These are phyloP conservation scores for Fusarium euwallaceae DNA, from an alignment of 2,329 filamentous ascomycete genomes.

Conservation along the genomic window DNA sequence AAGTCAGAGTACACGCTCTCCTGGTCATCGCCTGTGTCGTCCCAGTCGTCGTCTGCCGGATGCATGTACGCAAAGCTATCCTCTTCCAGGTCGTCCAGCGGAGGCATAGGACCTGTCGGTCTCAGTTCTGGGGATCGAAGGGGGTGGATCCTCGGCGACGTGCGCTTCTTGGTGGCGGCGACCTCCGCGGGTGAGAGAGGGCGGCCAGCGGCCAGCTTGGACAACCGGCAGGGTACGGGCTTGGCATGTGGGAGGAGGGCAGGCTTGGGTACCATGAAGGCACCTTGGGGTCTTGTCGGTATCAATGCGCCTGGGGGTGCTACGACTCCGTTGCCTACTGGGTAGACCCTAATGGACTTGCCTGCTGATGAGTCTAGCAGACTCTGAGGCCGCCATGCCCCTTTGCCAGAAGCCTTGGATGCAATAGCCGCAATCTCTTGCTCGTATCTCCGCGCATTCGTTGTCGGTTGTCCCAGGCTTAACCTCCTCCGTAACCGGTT, in stretches of 20 bases:
- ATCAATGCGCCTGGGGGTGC: conserved; percentile 16
- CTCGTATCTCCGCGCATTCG: conserved; percentile 48
- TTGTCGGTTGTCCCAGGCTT: conserved; percentile 46
- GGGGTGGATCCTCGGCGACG: conserved; percentile 49
- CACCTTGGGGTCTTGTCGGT: conserved; percentile 18
- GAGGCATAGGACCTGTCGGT: conserved; percentile 30
- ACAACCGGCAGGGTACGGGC: conserved; percentile 44
- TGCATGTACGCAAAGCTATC: conserved; percentile 65
- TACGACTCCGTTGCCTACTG: conserved; percentile 20
- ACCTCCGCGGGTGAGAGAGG: conserved; percentile 47
- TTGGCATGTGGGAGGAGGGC: conserved; percentile 30
- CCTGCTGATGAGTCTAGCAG: conserved; percentile 38
- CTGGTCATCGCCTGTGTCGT: conserved; percentile 57
- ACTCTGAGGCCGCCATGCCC: conserved; percentile 41
- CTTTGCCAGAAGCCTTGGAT: conserved; percentile 34
- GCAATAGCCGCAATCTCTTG: conserved; percentile 39
- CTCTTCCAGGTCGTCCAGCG: conserved; percentile 55
- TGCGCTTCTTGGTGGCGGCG: conserved; percentile 45
- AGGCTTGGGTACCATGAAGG: conserved; percentile 14
- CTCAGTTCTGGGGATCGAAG: conserved; percentile 53
- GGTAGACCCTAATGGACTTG: conserved; percentile 32
- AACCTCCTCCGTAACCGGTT: conserved; percentile 69
- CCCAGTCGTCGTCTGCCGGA: conserved; percentile 60
- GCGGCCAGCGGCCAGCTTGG: conserved; percentile 46
- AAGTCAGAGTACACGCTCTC: conserved; percentile 70